Evolutionary conservation across 176 grass and related monocot genomes (phyloP).

Genomic region (Raddia guianensis): DNA sequence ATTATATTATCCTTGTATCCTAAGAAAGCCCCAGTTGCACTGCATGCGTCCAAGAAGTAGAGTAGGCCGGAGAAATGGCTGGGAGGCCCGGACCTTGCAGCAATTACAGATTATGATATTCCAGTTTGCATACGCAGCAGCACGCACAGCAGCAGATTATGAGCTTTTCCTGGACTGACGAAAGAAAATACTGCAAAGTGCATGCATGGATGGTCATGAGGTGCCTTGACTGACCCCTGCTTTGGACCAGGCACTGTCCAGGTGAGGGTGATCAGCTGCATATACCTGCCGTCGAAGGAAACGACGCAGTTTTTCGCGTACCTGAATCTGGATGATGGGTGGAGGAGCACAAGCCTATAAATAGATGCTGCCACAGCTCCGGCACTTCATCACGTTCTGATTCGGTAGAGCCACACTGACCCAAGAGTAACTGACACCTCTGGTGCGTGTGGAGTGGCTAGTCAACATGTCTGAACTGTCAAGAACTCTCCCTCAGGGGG

Average conservation of each 20-base stretch:
- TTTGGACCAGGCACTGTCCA: constrained; percentile 9
- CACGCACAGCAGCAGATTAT: too few relatives aligned
- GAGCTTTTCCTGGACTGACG: too few relatives aligned
- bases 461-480: constrained; percentile 43
- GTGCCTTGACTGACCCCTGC: too few relatives aligned
- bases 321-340: neutral
- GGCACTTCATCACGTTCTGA: constrained; percentile 10
- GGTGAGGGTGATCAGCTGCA: constrained; percentile 41
- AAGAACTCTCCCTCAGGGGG: neutral
- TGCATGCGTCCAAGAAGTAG: too few relatives aligned
- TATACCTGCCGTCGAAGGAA: neutral
- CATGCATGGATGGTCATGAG: too few relatives aligned
- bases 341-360: constrained; percentile 26
- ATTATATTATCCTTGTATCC: too few relatives aligned
- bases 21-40: too few relatives aligned
- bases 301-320: neutral
- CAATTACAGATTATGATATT: too few relatives aligned
- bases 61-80: too few relatives aligned
- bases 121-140: too few relatives aligned
- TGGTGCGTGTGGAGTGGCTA: neutral
- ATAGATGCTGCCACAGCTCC: constrained; percentile 2
- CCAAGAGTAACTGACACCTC: neutral
- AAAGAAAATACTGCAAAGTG: too few relatives aligned
- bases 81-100: too few relatives aligned
- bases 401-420: neutral